Evolutionary conservation across 2,329 filamentous ascomycete genomes (phyloP).

Genomic region (Talaromyces funiculosus): DNA sequence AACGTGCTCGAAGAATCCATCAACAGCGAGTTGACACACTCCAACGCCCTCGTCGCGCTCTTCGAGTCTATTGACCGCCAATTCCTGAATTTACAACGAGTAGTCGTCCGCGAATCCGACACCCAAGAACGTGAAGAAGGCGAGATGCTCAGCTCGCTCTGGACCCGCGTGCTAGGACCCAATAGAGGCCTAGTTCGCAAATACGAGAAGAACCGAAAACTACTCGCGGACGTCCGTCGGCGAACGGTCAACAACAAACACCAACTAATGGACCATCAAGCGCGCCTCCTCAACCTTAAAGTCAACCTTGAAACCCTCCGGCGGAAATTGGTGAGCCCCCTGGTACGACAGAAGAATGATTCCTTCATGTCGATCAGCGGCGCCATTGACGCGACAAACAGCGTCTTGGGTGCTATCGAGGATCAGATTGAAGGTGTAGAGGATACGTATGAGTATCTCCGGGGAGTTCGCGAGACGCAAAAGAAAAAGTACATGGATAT

Average conservation of each 20-base stretch:
- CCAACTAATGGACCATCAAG: conserved; percentile 79
- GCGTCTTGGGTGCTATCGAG: conserved; percentile 51
- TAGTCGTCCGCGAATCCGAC: conserved; percentile 75
- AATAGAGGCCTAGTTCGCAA: conserved; percentile 73
- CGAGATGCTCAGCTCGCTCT: conserved; percentile 76
- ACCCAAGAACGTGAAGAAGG: conserved; percentile 73
- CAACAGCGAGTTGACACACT: conserved; percentile 73
- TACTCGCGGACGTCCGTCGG: conserved; percentile 72
- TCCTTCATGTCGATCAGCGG: conserved; percentile 19
- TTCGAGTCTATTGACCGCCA: conserved; percentile 88
- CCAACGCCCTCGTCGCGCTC: conserved; percentile 73
- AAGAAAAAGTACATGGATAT: conserved; percentile 78
- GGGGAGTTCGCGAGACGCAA: conserved; percentile 68
- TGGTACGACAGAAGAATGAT: conserved; percentile 64
- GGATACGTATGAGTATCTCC: conserved; percentile 72
- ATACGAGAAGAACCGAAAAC: conserved; percentile 80
- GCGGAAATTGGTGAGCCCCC: conserved; percentile 74
- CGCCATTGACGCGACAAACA: conserved; percentile 38
- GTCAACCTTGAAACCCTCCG: conserved; percentile 80
- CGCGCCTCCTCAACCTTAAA: conserved; percentile 75
- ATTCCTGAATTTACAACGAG: conserved; percentile 80
- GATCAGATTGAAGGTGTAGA: conserved; percentile 81
- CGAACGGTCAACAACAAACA: conserved; percentile 84
- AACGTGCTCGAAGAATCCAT: conserved; percentile 84
- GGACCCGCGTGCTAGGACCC: conserved; percentile 76